phyloP scores from a whole-genome alignment of 768 basidiomycete species.

The Rhodosporidiobolus odoratus region DNA sequence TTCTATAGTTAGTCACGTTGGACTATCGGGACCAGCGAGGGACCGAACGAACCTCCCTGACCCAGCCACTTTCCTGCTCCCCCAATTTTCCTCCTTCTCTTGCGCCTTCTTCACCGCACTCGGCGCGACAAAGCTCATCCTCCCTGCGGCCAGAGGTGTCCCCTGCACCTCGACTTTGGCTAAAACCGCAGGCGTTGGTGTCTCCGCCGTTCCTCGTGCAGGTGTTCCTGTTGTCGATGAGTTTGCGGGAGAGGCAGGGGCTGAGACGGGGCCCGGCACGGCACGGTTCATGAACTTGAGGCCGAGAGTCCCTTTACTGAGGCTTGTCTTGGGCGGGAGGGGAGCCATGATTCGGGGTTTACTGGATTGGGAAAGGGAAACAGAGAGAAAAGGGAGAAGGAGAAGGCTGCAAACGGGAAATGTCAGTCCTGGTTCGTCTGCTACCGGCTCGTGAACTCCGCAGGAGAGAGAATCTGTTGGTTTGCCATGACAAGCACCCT shows the following conservation, averaged over 20 bases:
- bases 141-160: not conserved
- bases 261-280: not conserved
- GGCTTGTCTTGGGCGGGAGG: not conserved
- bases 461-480: too few relatives aligned
- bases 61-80: not conserved
- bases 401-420: not conserved
- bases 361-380: not conserved
- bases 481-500: too few relatives aligned
- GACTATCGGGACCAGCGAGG: not conserved
- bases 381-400: not conserved
- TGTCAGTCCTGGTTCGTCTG: too few relatives aligned
- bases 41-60: not conserved
- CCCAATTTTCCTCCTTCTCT: not conserved
- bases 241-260: not conserved
- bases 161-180: too few relatives aligned
- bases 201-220: too few relatives aligned
- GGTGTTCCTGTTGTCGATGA: not conserved
- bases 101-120: not conserved
- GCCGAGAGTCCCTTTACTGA: slow-evolving; percentile 28
- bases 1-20: not conserved
- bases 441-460: too few relatives aligned
- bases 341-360: not conserved
- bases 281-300: slow-evolving; percentile 37
- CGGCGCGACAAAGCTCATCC: not conserved
- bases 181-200: too few relatives aligned